Conservation (phyloP, 1,139 yeast species). For the Hanseniaspora sp. region DNA sequence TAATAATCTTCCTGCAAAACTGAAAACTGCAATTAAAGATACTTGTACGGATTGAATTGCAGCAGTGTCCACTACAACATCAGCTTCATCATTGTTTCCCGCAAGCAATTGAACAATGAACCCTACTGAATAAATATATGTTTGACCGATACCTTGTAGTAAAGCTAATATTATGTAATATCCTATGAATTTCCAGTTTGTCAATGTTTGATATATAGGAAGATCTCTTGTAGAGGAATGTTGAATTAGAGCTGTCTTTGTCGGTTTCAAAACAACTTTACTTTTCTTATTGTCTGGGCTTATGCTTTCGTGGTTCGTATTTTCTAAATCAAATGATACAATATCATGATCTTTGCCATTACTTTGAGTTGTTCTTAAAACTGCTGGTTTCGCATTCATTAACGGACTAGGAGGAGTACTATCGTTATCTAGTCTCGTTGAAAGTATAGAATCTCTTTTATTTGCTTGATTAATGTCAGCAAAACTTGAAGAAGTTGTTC, state of each 20-base stretch:
- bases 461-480: not conserved
- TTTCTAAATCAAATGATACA: not conserved
- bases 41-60: slow-evolving; percentile 60
- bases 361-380: not conserved
- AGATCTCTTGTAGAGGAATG: slow-evolving; percentile 19
- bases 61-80: slow-evolving; percentile 23
- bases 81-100: slow-evolving; percentile 15
- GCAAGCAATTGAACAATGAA: slow-evolving; percentile 50
- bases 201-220: slow-evolving; percentile 19
- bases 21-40: slow-evolving; percentile 53
- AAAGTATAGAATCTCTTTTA: slow-evolving; percentile 2
- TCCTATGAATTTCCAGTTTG: slow-evolving; percentile 32
- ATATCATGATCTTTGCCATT: not conserved
- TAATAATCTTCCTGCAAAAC: slow-evolving; percentile 55
- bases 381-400: not conserved
- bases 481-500: not conserved
- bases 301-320: not conserved
- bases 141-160: slow-evolving; percentile 64
- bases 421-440: not conserved
- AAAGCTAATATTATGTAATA: slow-evolving; percentile 48
- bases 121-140: slow-evolving; percentile 67
- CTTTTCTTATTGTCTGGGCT: not conserved
- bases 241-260: slow-evolving; percentile 7
- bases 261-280: not conserved
- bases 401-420: slow-evolving; percentile 2